Base-by-base conservation (phyloP, 129 eudicot genomes). In the Calendula officinalis region DNA sequence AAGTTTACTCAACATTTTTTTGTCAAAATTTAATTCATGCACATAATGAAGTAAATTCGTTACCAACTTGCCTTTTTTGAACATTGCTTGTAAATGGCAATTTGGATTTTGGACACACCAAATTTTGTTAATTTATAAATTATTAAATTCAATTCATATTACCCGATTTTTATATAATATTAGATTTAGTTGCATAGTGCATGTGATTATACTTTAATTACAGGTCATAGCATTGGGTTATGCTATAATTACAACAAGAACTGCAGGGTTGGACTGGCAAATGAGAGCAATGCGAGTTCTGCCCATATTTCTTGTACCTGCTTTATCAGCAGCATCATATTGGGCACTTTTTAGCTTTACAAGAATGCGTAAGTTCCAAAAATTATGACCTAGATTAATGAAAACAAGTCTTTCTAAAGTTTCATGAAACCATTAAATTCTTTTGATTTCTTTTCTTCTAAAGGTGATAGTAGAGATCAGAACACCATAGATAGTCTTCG, bases 221-320 rank as follows among this genome's bases (percentile, higher is more conserved):
- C 85, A 87, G 98, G 77, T 78, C 14, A 35, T 84, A 75, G 90
- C 88, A 32, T 82, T 91, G 68, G 84, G 64, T 57, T 87, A 77
- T 77, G 98, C 98, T 60, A 84, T 91, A 65, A 69, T 81, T 69
- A 85, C 91, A 45, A 82, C 97, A 71, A 84, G 96, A 80, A 73
- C 91, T 0, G 56, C 71, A 60, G 82, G 76, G 36, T 66, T 88
- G 80, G 78, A 91, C 61, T 87, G 95, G 95, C 83, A 83, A 66
- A 85, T 80, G 84, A 88, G 98, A 75, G 96, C 95, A 49, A 52
- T 80, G 52, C 81, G 82, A 32, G 96, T 91, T 60, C 71, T 83
- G 69, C 98, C 96, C 7, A 82, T 91, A 81, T 91, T 91, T 76
- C 84, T 88, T 73, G 66, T 85, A 73, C 98, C 96, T 16, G 83